phyloP scores from a whole-genome alignment of 2,329 filamentous ascomycete species.

The Sclerotinia spermophila region DNA sequence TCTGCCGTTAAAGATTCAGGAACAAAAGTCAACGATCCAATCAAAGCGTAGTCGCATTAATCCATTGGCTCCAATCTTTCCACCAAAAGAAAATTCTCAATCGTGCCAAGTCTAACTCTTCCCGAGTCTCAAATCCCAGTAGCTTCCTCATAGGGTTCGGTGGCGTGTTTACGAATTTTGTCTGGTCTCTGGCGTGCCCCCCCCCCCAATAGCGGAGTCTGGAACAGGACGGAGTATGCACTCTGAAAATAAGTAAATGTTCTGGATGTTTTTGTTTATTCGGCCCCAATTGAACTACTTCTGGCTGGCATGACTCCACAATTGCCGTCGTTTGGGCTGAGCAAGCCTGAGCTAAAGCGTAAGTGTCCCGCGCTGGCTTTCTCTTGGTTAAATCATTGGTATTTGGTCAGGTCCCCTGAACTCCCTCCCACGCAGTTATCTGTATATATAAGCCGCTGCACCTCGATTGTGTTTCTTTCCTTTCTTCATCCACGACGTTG shows the following conservation, averaged over 20 bases:
- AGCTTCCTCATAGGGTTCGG: background rate
- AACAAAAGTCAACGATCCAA: conserved; percentile 7
- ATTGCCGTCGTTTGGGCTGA: conserved; percentile 5
- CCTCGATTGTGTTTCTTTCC: background rate
- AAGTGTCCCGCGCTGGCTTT: conserved; percentile 6
- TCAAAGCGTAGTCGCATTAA: conserved; percentile 13
- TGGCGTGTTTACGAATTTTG: background rate
- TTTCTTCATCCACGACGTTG: conserved; percentile 23
- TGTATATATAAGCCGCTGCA: conserved; percentile 7
- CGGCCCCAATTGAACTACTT: background rate
- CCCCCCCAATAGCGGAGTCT: background rate
- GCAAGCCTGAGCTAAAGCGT: conserved; percentile 1
- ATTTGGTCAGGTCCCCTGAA: background rate
- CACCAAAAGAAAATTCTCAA: conserved; percentile 9
- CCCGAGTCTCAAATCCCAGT: background rate
- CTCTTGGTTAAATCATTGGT: background rate
- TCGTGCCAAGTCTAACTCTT: background rate
- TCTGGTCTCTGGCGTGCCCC: background rate
- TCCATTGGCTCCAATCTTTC: background rate
- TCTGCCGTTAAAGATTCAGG: conserved; percentile 13
- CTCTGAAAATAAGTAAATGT: conserved; percentile 5
- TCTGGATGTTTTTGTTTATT: conserved; percentile 14
- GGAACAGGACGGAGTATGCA: background rate
- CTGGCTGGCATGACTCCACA: conserved; percentile 11
- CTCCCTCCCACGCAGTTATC: background rate